A percentile compares a stretch with the other conserved stretches of the same genome.
Conservation (phyloP, 305 asterid species). For the Ilex paraguariensis region DNA sequence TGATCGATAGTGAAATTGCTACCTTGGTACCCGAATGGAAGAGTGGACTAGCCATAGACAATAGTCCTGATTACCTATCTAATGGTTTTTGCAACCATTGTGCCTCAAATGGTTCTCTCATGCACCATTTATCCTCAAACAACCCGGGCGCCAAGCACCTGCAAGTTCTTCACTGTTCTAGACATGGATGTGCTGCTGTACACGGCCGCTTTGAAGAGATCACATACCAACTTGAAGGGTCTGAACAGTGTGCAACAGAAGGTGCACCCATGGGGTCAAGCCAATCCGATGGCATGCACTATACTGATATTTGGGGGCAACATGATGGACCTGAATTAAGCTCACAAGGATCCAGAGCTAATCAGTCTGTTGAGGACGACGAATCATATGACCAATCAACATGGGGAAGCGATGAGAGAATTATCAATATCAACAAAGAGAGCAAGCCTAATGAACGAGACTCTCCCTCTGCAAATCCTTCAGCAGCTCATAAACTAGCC, state of each 20-base stretch:
- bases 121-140: slow-evolving; percentile 27
- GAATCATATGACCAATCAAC: slow-evolving; percentile 16
- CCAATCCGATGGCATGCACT: slow-evolving; percentile 30
- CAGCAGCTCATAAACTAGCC: slow-evolving; percentile 14
- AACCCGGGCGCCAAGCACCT: slow-evolving; percentile 28
- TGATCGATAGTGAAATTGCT: slow-evolving; percentile 73
- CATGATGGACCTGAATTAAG: slow-evolving; percentile 28
- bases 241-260: slow-evolving; percentile 41
- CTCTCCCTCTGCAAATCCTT: slow-evolving; percentile 19
- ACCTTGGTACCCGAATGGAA: slow-evolving; percentile 83
- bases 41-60: slow-evolving; percentile 31
- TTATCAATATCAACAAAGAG: slow-evolving; percentile 12
- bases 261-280: slow-evolving; percentile 31
- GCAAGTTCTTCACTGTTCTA: slow-evolving; percentile 38
- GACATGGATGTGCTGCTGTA: slow-evolving; percentile 46
- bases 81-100: slow-evolving; percentile 39
- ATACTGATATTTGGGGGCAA: slow-evolving; percentile 32
- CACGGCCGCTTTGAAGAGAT: slow-evolving; percentile 89
- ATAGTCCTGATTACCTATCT: slow-evolving; percentile 21
- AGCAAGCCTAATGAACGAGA: slow-evolving; percentile 8
- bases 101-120: slow-evolving; percentile 29
- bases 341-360: slow-evolving; percentile 15
- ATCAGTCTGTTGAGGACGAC: slow-evolving; percentile 9
- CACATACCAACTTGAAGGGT: slow-evolving; percentile 55
- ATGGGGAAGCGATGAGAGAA: slow-evolving; percentile 15